Conservation (phyloP, 2,329 filamentous ascomycete genomes). For the Grosmannia huntii region DNA sequence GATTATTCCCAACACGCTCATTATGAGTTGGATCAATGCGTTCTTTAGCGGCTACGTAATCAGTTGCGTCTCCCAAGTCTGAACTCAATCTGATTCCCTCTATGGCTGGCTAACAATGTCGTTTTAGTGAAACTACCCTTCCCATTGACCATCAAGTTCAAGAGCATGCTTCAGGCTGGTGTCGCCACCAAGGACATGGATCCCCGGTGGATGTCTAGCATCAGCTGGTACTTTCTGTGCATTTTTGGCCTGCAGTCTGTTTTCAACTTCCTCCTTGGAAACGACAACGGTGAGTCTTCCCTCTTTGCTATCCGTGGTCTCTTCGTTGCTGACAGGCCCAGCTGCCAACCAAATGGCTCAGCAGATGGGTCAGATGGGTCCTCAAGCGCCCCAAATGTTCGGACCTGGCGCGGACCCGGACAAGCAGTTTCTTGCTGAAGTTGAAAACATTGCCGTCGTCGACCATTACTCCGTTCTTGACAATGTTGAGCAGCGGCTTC, state of each 20-base stretch:
- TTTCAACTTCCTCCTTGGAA: constrained; percentile 92
- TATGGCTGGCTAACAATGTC: not conserved
- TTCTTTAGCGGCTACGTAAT: constrained; percentile 99
- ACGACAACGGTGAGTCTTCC: constrained; percentile 68
- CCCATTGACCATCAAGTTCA: constrained; percentile 96
- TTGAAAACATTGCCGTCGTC: constrained; percentile 89
- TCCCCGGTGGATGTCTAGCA: constrained; percentile 94
- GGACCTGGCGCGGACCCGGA: constrained; percentile 88
- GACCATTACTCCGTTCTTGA: constrained; percentile 89
- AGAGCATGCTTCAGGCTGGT: constrained; percentile 96
- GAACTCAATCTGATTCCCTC: not conserved
- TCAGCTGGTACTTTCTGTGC: constrained; percentile 98
- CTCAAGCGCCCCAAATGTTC: constrained; percentile 61
- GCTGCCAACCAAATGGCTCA: constrained; percentile 86
- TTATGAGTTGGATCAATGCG: constrained; percentile 99
- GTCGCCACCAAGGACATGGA: constrained; percentile 94
- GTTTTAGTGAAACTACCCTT: constrained; percentile 84
- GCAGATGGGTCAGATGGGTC: constrained; percentile 74
- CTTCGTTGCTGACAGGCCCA: constrained; percentile 23
- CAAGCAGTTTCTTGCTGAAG: constrained; percentile 86
- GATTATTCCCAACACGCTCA: constrained; percentile 97
- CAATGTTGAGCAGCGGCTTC: constrained; percentile 71
- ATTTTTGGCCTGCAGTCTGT: constrained; percentile 94
- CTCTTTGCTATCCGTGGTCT: not conserved
- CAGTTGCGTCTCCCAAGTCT: constrained; percentile 40